Evolutionary conservation across 169 alveolate species (phyloP), one percentile per base, ranked within the genome.

Genomic region (Plasmodium gonderi): DNA sequence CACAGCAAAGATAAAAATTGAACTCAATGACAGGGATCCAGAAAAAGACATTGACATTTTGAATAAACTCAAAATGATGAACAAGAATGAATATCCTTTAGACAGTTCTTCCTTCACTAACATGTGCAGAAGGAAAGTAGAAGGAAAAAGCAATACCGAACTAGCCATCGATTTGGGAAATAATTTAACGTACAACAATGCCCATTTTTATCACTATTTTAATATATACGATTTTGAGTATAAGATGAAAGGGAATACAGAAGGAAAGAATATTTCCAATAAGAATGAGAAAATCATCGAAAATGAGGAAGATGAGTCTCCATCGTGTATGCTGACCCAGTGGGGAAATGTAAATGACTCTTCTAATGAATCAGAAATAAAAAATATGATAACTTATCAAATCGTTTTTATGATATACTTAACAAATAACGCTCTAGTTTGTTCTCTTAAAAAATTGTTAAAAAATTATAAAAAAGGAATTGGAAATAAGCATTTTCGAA

Each of bases 31-130:
- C 8, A 33, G 40, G 4, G 44, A 51, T 14, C n/a, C 12, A 44
- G 87, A 85, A 40, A 5, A 36, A 26, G 20, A 85, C 17, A 44
- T 75, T 20, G 85, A 85, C 8, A 8, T 12, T 54, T 9, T 85
- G 33, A 85, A 85, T 38, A 76, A 26, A 17, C 42, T 85, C 17
- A 85, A 8, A 60, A 75, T 85, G 87, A 14, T 72, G 44, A 85
- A 85, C 79, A 85, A 38, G 67, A 85, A 85, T 75, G 92, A 85
- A 60, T 85, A 85, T 17, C 23, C 85, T 4, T 29, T 85, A 44
- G 87, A 85, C 14, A 3, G 38, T 74, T 33, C 51, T 3, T 23
- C 42, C 33, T 75, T 85, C 44, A 45, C 79, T 0, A 54, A 85
- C 26, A 51, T 76, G 29, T 85, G 79, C 44, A 26, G 49, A 14